Conservation (phyloP, 805 yeast genomes). For the Kodamaea kaohsiungensis region DNA sequence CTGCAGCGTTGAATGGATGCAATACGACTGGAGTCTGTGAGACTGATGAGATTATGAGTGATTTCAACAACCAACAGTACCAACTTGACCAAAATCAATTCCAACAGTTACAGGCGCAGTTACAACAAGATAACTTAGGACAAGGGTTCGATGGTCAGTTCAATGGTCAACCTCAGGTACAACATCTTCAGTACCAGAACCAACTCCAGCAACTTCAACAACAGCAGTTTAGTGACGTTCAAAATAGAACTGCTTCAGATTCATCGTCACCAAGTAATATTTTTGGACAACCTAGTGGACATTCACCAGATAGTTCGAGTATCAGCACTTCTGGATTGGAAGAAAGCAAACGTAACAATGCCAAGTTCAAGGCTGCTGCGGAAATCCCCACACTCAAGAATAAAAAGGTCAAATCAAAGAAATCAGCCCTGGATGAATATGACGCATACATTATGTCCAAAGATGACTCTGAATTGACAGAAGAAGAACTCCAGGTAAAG, state of each 20-base stretch:
- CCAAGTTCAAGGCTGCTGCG: background rate
- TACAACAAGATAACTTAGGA: background rate
- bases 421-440: slow-evolving; percentile 32
- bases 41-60: background rate
- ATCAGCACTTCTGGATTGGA: slow-evolving; percentile 5
- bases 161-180: background rate
- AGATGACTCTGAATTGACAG: slow-evolving; percentile 40
- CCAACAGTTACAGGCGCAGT: slow-evolving; percentile 7
- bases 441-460: slow-evolving; percentile 37
- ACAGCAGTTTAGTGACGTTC: slow-evolving; percentile 3
- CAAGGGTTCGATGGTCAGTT: background rate
- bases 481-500: slow-evolving; percentile 49
- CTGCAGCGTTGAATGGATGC: background rate
- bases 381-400: background rate
- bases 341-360: background rate
- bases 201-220: background rate
- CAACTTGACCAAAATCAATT: slow-evolving; percentile 3
- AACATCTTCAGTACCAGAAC: slow-evolving; percentile 5
- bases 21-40: background rate
- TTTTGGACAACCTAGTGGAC: background rate
- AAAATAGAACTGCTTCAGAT: background rate
- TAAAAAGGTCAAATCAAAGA: slow-evolving; percentile 20
- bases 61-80: background rate
- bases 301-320: slow-evolving; percentile 10
- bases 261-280: slow-evolving; percentile 7